Conservation (phyloP, 208 protist species). For the Leishmania major region DNA sequence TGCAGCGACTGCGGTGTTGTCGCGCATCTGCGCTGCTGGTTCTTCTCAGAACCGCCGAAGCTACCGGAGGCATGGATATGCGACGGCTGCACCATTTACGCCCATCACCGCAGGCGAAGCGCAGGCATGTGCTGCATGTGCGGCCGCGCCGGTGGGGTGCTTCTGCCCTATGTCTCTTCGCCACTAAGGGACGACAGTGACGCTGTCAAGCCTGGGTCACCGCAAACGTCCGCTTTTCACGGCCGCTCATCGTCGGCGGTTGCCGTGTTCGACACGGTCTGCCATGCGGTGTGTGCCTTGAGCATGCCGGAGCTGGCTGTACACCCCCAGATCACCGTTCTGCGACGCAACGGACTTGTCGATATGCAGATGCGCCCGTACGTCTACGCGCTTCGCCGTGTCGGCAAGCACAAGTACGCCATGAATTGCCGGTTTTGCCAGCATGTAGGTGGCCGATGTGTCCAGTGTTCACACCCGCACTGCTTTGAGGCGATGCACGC, state of each 20-base stretch:
- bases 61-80: conserved; percentile 53
- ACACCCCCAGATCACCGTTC: conserved; percentile 23
- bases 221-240: background rate
- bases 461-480: conserved; percentile 57
- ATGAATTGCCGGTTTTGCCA: conserved; percentile 66
- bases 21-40: conserved; percentile 71
- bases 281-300: conserved; percentile 69
- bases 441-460: conserved; percentile 36
- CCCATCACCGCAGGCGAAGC: conserved; percentile 30
- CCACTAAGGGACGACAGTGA: conserved; percentile 14
- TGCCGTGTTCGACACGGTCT: conserved; percentile 35
- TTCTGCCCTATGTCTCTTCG: conserved; percentile 48
- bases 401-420: conserved; percentile 38
- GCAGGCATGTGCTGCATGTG: conserved; percentile 53
- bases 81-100: conserved; percentile 48
- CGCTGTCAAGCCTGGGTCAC: background rate
- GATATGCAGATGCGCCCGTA: conserved; percentile 47
- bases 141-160: conserved; percentile 56
- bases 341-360: conserved; percentile 33
- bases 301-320: conserved; percentile 57
- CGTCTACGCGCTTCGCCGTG: conserved; percentile 33
- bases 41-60: conserved; percentile 44
- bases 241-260: conserved; percentile 5
- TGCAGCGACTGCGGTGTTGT: conserved; percentile 56
- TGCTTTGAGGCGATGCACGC: conserved; percentile 81